Conservation (phyloP, 495 filamentous ascomycete genomes). For the Neurospora tetrasperma region DNA sequence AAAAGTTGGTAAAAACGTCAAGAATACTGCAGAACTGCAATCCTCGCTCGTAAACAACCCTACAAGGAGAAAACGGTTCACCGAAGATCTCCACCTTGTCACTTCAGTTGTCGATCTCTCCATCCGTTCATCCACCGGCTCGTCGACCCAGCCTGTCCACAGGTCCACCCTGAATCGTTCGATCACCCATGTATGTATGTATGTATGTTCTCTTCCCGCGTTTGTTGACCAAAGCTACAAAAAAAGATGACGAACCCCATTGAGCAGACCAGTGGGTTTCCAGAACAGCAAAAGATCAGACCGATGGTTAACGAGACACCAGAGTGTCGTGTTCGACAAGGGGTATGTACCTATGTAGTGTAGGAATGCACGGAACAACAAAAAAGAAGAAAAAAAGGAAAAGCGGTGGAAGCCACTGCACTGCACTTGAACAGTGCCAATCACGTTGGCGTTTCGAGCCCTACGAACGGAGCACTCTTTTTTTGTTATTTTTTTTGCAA, state of each 20-base stretch:
- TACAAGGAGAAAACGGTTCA: background rate
- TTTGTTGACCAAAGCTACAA: no score
- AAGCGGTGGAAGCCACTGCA: background rate
- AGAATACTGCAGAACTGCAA: background rate
- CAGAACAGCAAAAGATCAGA: background rate
- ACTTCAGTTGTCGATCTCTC: background rate
- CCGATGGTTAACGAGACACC: no score
- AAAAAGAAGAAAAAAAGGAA: background rate
- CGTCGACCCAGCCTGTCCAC: background rate
- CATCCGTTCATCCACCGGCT: background rate
- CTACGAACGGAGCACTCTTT: background rate
- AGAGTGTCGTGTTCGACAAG: background rate
- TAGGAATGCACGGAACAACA: no score
- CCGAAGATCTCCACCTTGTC: background rate
- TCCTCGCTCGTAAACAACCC: background rate
- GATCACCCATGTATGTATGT: background rate
- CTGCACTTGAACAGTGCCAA: no score
- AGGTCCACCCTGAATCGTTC: background rate
- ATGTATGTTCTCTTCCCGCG: background rate
- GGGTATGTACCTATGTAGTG: no score
- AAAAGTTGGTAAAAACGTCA: background rate
- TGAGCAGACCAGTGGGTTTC: background rate
- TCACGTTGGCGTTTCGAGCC: background rate
- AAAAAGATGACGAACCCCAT: background rate
- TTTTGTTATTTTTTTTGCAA: background rate